Conservation (phyloP, 2,329 filamentous ascomycete genomes). For the Aspergillus arachidicola region DNA sequence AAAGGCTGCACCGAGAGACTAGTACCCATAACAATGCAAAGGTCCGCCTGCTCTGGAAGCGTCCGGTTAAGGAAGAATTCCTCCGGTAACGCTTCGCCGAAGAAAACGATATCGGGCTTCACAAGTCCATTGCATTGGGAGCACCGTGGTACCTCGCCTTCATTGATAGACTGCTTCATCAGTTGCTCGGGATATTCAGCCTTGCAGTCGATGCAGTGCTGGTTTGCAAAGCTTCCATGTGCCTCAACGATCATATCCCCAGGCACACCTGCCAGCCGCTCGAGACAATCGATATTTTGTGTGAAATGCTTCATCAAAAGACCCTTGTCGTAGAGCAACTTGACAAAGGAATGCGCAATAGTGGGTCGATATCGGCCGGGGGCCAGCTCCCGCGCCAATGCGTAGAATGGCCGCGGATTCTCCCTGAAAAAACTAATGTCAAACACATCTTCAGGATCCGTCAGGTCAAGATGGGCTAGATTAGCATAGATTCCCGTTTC, state of each 20-base stretch:
- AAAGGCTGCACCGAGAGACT: slow-evolving; percentile 89
- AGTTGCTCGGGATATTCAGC: slow-evolving; percentile 68
- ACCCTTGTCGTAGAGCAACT: slow-evolving; percentile 76
- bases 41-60: slow-evolving; percentile 66
- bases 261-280: slow-evolving; percentile 82
- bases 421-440: slow-evolving; percentile 85
- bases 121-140: slow-evolving; percentile 73
- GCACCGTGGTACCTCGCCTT: slow-evolving; percentile 72
- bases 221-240: slow-evolving; percentile 90
- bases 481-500: slow-evolving; percentile 94
- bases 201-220: slow-evolving; percentile 89
- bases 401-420: slow-evolving; percentile 88
- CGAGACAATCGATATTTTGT: slow-evolving; percentile 96
- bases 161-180: slow-evolving; percentile 71
- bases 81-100: slow-evolving; percentile 72
- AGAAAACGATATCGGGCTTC: slow-evolving; percentile 95
- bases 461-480: slow-evolving; percentile 79
- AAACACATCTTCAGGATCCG: slow-evolving; percentile 90
- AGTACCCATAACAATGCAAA: slow-evolving; percentile 85
- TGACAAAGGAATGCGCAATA: slow-evolving; percentile 85
- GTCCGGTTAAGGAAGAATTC: slow-evolving; percentile 64
- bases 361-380: slow-evolving; percentile 88
- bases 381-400: slow-evolving; percentile 87
- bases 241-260: slow-evolving; percentile 83
- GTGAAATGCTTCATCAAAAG: slow-evolving; percentile 86